Base-by-base conservation (phyloP, 805 yeast species). In the Wickerhamiella alocasiicola region DNA sequence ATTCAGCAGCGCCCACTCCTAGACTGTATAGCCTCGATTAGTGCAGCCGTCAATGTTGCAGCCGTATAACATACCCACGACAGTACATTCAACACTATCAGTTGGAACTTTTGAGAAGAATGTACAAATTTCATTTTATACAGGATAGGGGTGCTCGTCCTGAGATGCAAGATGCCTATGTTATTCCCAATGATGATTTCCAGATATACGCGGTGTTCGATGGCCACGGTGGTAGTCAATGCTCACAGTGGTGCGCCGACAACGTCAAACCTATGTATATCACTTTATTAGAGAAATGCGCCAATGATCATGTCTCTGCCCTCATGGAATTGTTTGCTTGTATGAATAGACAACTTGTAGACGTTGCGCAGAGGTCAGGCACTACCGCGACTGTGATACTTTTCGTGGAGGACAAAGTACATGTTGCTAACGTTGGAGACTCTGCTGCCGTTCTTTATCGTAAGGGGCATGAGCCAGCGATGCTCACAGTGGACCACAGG, bases 341-440 rank as follows among this genome's bases (percentile, higher is more conserved):
- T 12, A 6, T 32, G 18, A 25, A 32, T 3, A 26, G 6, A 3
- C 5, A 11, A 4, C 26, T 32, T 12, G 16, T 27, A 17, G 16
- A 18, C 17, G 11, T 20, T n/a, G n/a, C 24, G n/a, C 18, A 7
- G 9, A 9, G 6, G 23, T 32, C 36, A n/a, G 36, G 36, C 17
- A 32, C 36, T 23, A 35, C 38, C 6, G 38, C 38, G 6, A 35
- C 38, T 11, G n/a, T 35, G 16, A 18, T 35, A 9, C 18, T 16
- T 24, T 16, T 35, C 15, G 16, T 16, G 9, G 24, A 27, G 21
- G 9, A 26, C 6, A 4, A 16, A 9, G 17, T 26, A 2, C 9
- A 17, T 19, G 18, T 31, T 3, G 38, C 38, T 7, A 35, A 35
- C 18, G 38, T 35, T 4, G 38, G 38, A 5, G 38, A 35, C 31